phyloP scores from a whole-genome alignment of 2,329 filamentous ascomycete genomes.

The Diaporthe sp. region DNA sequence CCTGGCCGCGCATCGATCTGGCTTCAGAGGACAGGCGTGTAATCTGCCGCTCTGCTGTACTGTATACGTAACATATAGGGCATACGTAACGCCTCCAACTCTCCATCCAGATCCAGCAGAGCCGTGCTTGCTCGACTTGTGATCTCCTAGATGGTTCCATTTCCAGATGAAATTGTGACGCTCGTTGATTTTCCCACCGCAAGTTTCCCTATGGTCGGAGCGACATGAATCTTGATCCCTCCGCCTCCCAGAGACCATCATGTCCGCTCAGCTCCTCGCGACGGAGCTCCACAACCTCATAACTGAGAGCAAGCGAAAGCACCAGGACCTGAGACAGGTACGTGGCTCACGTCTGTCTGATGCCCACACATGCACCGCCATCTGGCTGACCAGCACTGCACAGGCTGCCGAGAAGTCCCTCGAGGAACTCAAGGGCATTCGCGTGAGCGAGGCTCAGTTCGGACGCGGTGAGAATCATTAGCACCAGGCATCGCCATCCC shows the following conservation, averaged over 20 bases:
- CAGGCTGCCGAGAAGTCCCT: conserved; percentile 94
- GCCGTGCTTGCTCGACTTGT: neutral
- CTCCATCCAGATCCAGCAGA: neutral
- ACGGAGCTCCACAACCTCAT: conserved; percentile 91
- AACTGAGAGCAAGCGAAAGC: conserved; percentile 95
- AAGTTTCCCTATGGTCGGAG: neutral
- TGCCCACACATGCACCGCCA: neutral
- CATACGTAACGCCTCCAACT: conserved; percentile 8
- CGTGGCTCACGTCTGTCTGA: conserved; percentile 40
- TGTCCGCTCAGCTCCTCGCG: conserved; percentile 91
- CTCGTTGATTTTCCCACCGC: neutral
- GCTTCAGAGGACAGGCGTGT: conserved; percentile 11
- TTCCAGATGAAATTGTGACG: neutral
- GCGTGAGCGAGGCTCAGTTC: conserved; percentile 79
- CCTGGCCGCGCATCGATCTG: conserved; percentile 23
- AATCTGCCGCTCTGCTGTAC: neutral
- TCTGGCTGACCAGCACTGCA: conserved; percentile 5
- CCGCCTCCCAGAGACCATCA: conserved; percentile 55
- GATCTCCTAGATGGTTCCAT: neutral
- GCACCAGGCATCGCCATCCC: conserved; percentile 42
- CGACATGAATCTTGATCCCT: conserved; percentile 26
- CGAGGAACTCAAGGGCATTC: conserved; percentile 84
- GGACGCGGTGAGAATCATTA: conserved; percentile 41
- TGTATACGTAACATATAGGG: conserved; percentile 15
- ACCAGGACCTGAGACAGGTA: conserved; percentile 88